Base-by-base conservation (phyloP, 2,329 filamentous ascomycete genomes). In the Ilyonectria destructans region DNA sequence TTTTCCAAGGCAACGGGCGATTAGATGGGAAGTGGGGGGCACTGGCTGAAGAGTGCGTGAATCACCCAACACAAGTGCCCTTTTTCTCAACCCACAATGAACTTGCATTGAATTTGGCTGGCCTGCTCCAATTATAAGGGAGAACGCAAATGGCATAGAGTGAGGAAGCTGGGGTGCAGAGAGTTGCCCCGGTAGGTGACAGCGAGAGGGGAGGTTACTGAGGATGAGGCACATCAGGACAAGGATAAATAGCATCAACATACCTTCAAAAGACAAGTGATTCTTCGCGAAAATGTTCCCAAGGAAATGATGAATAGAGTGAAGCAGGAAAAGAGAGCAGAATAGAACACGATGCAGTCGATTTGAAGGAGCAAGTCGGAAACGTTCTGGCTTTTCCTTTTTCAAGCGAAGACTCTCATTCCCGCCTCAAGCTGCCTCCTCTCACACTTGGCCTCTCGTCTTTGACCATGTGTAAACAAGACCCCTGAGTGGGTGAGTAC, bases 341-440 rank as follows among this genome's bases (percentile, higher is more conserved):
- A 29, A 58, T 60, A 40, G 46, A 19, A 23, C 23, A 49, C 59
- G 37, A 63, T 60, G 35, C 23, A 15, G 57, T 35, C 46, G 15
- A 35, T 21, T 48, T 43, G 52, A 46, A 35, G 10, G 15, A 58
- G 21, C 56, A 31, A 40, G 45, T 49, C 13, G 43, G 58, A 62
- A 66, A 26, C 19, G 35, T 23, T 45, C 23, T 23, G 37, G 33
- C 56, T 63, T 48, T 69, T 60, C 29, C 29, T 65, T 26, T 45
- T 62, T 33, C 12, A 13, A 21, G 7, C 21, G 45, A 26, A 45
- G 10, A n/a, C 49, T 15, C 40, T n/a, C 19, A 8, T 35, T 55
- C 15, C 40, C 48, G 13, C 21, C 35, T n/a, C n/a, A 31, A 43
- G 15, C n/a, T 43, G 40, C 40, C n/a, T 6, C 31, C 15, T 35